Percentiles rank a stretch among this genome's conserved stretches.
Conservation (phyloP, 75 land plant species). For the Pinus tabuliformis region DNA sequence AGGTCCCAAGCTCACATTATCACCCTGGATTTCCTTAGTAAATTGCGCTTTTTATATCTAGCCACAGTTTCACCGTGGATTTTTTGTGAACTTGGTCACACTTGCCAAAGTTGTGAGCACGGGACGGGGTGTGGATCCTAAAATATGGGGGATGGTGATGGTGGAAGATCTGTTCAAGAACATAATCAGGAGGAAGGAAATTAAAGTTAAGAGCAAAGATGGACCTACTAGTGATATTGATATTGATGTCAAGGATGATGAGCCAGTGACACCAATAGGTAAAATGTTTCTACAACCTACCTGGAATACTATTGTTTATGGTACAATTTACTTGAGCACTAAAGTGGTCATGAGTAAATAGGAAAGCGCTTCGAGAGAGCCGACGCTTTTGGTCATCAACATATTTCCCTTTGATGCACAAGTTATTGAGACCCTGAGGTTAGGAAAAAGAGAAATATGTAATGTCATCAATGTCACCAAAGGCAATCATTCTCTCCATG, state of each 20-base stretch:
- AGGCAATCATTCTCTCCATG: conserved; percentile 75
- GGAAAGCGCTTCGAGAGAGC: conserved; percentile 34
- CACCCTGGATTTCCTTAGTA: too few relatives aligned
- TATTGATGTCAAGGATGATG: conserved; percentile 10
- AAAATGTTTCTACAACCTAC: conserved; percentile 43
- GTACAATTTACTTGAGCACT: conserved; percentile 22
- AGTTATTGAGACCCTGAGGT: conserved; percentile 66
- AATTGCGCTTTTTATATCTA: too few relatives aligned
- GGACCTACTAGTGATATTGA: neutral
- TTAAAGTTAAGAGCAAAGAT: neutral
- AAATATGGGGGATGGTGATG: too few relatives aligned
- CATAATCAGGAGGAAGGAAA: too few relatives aligned
- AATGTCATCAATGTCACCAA: conserved; percentile 68
- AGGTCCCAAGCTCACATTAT: too few relatives aligned
- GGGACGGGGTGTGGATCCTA: too few relatives aligned
- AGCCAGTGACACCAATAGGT: conserved; percentile 68
- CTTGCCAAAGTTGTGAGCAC: too few relatives aligned
- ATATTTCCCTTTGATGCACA: conserved; percentile 35
- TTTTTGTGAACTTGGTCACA: too few relatives aligned
- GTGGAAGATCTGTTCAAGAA: too few relatives aligned
- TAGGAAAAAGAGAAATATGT: conserved; percentile 64
- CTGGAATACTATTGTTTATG: conserved; percentile 23
- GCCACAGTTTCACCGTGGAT: too few relatives aligned
- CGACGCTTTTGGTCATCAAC: conserved; percentile 60
- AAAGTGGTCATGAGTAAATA: conserved; percentile 69